Evolutionary conservation across 768 basidiomycete genomes (phyloP), one percentile per base, ranked within the genome.

Genomic region (Lactarius indigo): DNA sequence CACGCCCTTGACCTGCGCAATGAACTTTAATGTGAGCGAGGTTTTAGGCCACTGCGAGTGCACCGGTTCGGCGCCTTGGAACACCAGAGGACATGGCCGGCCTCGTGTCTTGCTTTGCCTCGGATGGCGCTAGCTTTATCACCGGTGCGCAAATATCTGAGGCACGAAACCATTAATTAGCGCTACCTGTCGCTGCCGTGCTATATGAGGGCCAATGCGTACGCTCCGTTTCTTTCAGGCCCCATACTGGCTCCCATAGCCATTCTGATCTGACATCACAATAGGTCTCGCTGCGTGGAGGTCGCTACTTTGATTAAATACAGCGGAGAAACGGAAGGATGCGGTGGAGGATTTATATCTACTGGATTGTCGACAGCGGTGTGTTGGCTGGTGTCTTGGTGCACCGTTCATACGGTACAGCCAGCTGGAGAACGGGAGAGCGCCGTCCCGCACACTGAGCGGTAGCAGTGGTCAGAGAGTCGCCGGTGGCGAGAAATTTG

Each of bases 381-480:
- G 42, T 82, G 72, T 86, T 82, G 26, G 85, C 82, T 0, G 87
- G 87, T 9, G 85, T 84, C 35, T 79, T 76, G 5, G 83, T 86
- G 64, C 72, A 77, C 69, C 63, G 72, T 87, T 84, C 76, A 88
- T 81, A 68, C 81, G 78, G 70, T 87, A 87, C n/a, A 87, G 78
- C 64, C 76, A 80, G 5, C 70, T 69, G 1, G 87, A 88, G 57
- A 85, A 76, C 1, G 87, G 87, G 8, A 88, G 82, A 2, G 84
- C 87, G 33, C 85, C 85, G 68, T 88, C 84, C 18, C 87, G 80
- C 1, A 84, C 68, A 52, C 66, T 67, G 33, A 59, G 20, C 10
- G 18, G 13, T 1, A 35, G 30, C 2, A 44, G 62, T 28, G 47
- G 20, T 58, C 31, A 52, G 57, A 26, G 5, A 31, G 5, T 50